Conservation (phyloP, 176 grass and related monocot species). For the Avena insularis region DNA sequence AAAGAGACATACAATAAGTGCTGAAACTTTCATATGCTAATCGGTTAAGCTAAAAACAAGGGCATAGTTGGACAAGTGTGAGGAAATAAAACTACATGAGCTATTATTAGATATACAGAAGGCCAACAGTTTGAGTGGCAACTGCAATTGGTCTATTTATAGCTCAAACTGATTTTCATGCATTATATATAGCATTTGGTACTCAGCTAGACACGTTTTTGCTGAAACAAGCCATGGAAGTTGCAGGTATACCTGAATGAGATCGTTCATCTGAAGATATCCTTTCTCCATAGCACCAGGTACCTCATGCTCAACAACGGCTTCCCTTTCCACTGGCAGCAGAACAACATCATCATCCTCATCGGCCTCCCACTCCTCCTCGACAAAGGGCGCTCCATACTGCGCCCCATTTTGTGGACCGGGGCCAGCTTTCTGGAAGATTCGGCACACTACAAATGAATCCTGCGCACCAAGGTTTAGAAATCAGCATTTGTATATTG, state of each 20-base stretch:
- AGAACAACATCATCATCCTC: constrained; percentile 55
- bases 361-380: constrained; percentile 90
- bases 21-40: not conserved
- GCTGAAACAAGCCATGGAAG: not conserved
- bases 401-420: constrained; percentile 94
- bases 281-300: constrained; percentile 63
- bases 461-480: constrained; percentile 46
- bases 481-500: constrained; percentile 15
- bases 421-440: constrained; percentile 89
- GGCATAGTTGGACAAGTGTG: not conserved
- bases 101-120: constrained; percentile 8
- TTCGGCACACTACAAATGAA: constrained; percentile 89
- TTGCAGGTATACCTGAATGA: constrained; percentile 62
- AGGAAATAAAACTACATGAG: not conserved
- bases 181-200: not conserved
- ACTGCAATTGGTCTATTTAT: not conserved
- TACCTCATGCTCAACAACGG: constrained; percentile 40
- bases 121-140: not conserved
- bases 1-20: not conserved
- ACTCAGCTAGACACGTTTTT: not conserved
- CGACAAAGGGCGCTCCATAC: constrained; percentile 92
- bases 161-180: not conserved
- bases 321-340: constrained; percentile 44
- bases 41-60: not conserved
- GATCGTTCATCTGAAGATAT: constrained; percentile 80